Base-by-base conservation (phyloP, 1,139 yeast species). In the Hanseniaspora uvarum region DNA sequence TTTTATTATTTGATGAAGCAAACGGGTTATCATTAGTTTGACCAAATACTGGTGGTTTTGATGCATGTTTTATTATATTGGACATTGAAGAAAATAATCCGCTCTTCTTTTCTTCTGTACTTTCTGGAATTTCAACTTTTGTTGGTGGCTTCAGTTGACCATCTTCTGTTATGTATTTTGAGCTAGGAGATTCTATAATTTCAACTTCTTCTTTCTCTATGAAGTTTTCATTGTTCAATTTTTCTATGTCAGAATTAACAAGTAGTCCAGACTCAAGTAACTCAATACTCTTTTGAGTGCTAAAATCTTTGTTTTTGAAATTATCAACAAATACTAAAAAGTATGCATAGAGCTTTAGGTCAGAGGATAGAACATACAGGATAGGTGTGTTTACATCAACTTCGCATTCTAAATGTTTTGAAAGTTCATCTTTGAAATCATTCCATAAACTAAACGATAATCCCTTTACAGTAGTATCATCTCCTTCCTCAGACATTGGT, bases 401-500 rank as follows among this genome's bases (percentile, higher is more conserved):
- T 10, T 39, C 31, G 8, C 12, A n/a, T 6, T 33, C 38, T 14
- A 43, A 37, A 4, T 28, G 7, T 8, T 11, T 33, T 60, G 31
- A 2, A 3, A 40, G 44, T 4, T 48, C 30, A 10, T 43, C 52
- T 11, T 30, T 41, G 12, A 61, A 6, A 71, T 72, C 1, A 65
- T 63, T 5, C 75, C 69, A 16, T 80, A 62, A 63, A 31, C 86
- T 94, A 4, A 86, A 53, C 0, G 77, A 79, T 34, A 84, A 60
- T 1, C 95, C 95, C 21, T 84, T 69, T 0, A 89, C 80, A 1
- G 85, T 77, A 5, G 84, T 76, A 51, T 78, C 83, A 39, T 76
- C 79, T 0, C 81, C 69, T 1, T 75, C 81, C 16, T 78, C 81
- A 63, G 77, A 78, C 59, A 86, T 70, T 0, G 95, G 95, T 58